These are phyloP conservation scores for Rubus idaeus DNA, from an alignment of 306 rosid genomes.

Conservation along the genomic window DNA sequence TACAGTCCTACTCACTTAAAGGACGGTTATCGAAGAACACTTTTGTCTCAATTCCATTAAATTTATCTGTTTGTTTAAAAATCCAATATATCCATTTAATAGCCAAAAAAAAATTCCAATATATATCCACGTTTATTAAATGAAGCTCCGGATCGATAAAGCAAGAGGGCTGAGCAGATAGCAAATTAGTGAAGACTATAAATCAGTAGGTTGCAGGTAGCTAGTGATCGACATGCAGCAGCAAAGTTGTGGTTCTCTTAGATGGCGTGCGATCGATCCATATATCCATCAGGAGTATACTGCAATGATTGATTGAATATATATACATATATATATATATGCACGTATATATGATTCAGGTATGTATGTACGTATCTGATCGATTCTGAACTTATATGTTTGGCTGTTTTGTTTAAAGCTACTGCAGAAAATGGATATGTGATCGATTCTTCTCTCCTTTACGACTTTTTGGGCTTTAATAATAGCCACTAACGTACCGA, in stretches of 20 bases:
- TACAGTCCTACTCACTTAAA: no score
- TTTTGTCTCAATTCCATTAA: no score
- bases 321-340: neutral
- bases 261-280: neutral
- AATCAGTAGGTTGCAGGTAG: neutral
- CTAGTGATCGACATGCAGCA: neutral
- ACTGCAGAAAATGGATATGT: neutral
- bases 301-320: neutral
- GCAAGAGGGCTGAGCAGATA: neutral
- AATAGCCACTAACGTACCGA: neutral
- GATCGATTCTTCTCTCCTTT: neutral
- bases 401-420: neutral
- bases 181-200: neutral
- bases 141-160: neutral
- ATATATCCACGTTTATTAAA: neutral
- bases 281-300: neutral
- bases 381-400: neutral
- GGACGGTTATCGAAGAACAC: no score
- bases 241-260: conserved; percentile 10
- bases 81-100: no score
- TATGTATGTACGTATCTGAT: neutral
- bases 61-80: no score
- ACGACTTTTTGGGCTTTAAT: conserved; percentile 7
- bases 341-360: neutral
- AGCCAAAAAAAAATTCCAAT: neutral